Evolutionary conservation across 441 rosid genomes (phyloP).

Genomic region (Biscutella laevigata): DNA sequence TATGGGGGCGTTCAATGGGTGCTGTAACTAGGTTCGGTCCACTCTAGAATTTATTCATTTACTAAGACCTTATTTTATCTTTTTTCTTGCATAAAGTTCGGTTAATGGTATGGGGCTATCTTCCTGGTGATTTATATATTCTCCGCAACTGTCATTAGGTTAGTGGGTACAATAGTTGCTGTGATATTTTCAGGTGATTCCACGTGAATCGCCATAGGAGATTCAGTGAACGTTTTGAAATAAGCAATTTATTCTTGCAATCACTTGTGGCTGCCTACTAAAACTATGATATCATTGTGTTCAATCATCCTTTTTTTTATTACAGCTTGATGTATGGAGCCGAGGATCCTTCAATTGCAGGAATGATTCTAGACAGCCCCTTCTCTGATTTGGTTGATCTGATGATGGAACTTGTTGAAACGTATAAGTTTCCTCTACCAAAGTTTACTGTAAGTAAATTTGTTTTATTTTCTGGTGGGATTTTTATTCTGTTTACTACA

Average conservation of each 20-base stretch:
- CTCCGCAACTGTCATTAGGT: not conserved
- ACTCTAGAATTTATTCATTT: not conserved
- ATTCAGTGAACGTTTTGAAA: not conserved
- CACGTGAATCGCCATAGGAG: not conserved
- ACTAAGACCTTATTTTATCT: not conserved
- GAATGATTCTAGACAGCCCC: slow-evolving; percentile 96
- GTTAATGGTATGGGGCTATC: not conserved
- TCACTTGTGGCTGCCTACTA: slow-evolving; percentile 6
- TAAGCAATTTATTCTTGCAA: not conserved
- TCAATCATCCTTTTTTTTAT: slow-evolving; percentile 6
- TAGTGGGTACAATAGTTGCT: not conserved
- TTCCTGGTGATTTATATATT: not conserved
- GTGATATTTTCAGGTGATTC: not conserved
- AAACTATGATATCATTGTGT: not conserved
- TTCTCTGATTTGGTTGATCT: slow-evolving; percentile 95
- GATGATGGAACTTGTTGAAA: slow-evolving; percentile 96
- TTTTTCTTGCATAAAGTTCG: not conserved
- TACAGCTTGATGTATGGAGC: slow-evolving; percentile 92
- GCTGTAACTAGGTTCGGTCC: slow-evolving; percentile 76
- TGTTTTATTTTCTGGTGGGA: not conserved
- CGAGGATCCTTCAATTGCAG: slow-evolving; percentile 95
- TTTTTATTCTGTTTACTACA: not conserved
- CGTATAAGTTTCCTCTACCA: slow-evolving; percentile 45
- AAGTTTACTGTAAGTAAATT: slow-evolving; percentile 66
- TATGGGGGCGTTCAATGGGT: slow-evolving; percentile 99